Evolutionary conservation across 257 asterid species (phyloP).

Genomic region (Linderniella brevidens): DNA sequence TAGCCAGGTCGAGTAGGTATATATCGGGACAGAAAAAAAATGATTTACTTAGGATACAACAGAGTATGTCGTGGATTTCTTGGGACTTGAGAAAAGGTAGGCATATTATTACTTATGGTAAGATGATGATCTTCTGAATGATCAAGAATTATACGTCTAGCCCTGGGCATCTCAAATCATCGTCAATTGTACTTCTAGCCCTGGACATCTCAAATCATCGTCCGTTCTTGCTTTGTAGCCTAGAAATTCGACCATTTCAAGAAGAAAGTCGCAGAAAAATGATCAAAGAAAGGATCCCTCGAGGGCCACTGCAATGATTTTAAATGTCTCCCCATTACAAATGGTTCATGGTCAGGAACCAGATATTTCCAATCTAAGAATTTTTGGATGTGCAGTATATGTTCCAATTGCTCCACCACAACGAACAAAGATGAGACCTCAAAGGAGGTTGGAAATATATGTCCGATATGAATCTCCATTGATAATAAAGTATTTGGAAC

Average conservation of each 20-base stretch:
- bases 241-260: conserved; percentile 59
- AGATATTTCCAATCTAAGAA: no score
- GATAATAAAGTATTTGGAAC: no score
- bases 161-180: no score
- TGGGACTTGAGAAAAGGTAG: conserved; percentile 69
- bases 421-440: no score
- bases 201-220: not conserved
- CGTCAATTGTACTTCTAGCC: no score
- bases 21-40: conserved; percentile 68
- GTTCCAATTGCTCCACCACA: not conserved
- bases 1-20: no score
- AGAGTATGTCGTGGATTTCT: conserved; percentile 71
- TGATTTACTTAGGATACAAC: conserved; percentile 78
- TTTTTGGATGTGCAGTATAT: no score
- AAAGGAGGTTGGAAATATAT: no score
- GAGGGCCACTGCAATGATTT: conserved; percentile 91
- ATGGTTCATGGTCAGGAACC: no score
- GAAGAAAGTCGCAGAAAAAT: conserved; percentile 72
- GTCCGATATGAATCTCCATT: no score
- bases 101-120: conserved; percentile 1
- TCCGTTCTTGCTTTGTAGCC: conserved; percentile 24
- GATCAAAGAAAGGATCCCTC: conserved; percentile 59
- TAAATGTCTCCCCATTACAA: conserved; percentile 24
- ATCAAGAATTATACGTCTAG: not conserved
- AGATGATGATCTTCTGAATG: not conserved